Evolutionary conservation across 2,329 filamentous ascomycete genomes (phyloP), one percentile per base, ranked within the genome.

Genomic region (Ophiognomonia clavigignenti-juglandacearum): DNA sequence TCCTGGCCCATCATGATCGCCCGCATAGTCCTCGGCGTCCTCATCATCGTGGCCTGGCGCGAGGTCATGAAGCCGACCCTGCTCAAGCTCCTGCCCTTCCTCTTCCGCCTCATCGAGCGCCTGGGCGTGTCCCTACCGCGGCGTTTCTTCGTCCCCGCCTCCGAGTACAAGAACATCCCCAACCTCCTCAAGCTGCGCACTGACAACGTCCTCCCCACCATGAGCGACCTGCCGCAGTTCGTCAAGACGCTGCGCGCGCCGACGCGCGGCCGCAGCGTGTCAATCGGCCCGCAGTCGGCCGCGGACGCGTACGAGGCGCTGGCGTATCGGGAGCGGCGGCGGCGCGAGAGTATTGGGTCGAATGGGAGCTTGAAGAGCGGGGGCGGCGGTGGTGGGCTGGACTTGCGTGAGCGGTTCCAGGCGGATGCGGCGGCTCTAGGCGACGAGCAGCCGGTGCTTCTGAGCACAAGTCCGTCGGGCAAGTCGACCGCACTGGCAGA

Each of bases 271-370:
- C 80, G 93, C 43, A 86, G 90, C 26, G 82, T 97, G 27, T 96
- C 90, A 6, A 80, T 97, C 44, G 93, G 93, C 0, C 93, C 93
- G 2, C 93, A 97, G 67, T 96, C 91, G 38, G 91, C 91, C 51
- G 93, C 93, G 2, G 93, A 98, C 68, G 93, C 90, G 20, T 96
- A 96, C 67, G 93, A 98, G 70, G 89, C 90, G 18, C 74, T 98
- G 40, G 93, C 92, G 6, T 96, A 96, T 61, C 83, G 92, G 18
- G 89, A 96, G 59, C 67, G 77, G 19, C 68, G 72, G 47, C 66
- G 78, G 24, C 64, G 76, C 26, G 78, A 82, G 66, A 76, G 78
- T 62, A 64, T 78, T 35, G 62, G 69, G 48, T 75, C 76, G 59
- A 73, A 78, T 45, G 65, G 68, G n/a, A 71, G 69, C 51, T 46